Evolutionary conservation across 192 early-diverging fungal species (phyloP).

Genomic region (Physocladia obscura): DNA sequence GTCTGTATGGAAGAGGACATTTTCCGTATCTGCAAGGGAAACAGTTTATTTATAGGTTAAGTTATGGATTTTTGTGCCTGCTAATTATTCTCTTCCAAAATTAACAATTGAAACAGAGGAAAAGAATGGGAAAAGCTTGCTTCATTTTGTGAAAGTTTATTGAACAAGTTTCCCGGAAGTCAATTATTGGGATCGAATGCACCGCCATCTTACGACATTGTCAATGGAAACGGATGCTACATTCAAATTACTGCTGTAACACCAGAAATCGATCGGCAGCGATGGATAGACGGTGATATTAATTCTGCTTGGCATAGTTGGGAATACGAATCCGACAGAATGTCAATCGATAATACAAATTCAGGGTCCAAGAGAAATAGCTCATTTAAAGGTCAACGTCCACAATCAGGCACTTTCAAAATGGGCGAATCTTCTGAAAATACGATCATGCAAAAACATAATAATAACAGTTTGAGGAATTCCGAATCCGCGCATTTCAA

Average conservation of each 20-base stretch:
- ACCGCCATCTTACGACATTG: slow-evolving; percentile 46
- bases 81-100: too few relatives aligned
- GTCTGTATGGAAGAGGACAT: slow-evolving; percentile 68
- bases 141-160: slow-evolving; percentile 69
- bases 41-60: slow-evolving; percentile 74
- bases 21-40: slow-evolving; percentile 52
- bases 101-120: too few relatives aligned
- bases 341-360: background rate
- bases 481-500: too few relatives aligned
- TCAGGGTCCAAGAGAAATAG: background rate
- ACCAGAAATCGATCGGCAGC: slow-evolving; percentile 53
- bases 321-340: slow-evolving; percentile 13
- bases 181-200: slow-evolving; percentile 48
- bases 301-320: slow-evolving; percentile 31
- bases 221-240: slow-evolving; percentile 56
- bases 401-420: too few relatives aligned
- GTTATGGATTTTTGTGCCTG: slow-evolving; percentile 17
- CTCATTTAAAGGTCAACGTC: background rate
- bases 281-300: slow-evolving; percentile 32
- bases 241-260: slow-evolving; percentile 69
- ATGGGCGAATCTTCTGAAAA: too few relatives aligned
- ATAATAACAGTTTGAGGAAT: too few relatives aligned
- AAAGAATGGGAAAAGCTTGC: slow-evolving; percentile 74
- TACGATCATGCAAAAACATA: too few relatives aligned
- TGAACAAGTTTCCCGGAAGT: slow-evolving; percentile 64